Evolutionary conservation across 108 stramenopile species (phyloP).

Genomic region (Nitzschia palea): DNA sequence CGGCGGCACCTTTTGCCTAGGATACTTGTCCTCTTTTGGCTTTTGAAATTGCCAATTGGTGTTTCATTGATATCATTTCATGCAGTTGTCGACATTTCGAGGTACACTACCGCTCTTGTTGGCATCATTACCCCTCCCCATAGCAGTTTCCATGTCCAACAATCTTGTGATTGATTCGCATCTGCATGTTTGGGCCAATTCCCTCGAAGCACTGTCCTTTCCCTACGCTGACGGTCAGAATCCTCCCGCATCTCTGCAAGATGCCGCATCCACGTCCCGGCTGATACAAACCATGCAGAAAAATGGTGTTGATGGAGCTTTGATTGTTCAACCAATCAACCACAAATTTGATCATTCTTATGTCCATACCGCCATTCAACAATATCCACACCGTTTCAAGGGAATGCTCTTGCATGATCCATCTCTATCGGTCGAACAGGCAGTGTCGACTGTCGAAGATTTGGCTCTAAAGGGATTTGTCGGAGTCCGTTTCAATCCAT

Average conservation of each 20-base stretch:
- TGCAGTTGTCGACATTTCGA: too few species aligned
- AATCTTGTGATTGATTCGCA: conserved; percentile 72
- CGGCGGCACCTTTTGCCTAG: too few species aligned
- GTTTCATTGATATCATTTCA: too few species aligned
- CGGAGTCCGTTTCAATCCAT: conserved; percentile 88
- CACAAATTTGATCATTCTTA: conserved; percentile 90
- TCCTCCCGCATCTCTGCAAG: conserved; percentile 61
- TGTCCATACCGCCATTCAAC: conserved; percentile 61
- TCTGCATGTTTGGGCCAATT: conserved; percentile 82
- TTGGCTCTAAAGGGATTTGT: conserved; percentile 76
- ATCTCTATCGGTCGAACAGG: conserved; percentile 51
- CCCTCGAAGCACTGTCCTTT: conserved; percentile 47
- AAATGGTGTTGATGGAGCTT: conserved; percentile 77
- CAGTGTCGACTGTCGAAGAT: conserved; percentile 61
- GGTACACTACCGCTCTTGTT: background rate
- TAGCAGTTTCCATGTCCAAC: conserved; percentile 11
- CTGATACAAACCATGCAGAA: conserved; percentile 68
- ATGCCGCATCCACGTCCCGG: conserved; percentile 44
- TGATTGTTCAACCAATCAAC: conserved; percentile 91
- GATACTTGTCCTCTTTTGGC: too few species aligned
- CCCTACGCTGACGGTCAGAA: conserved; percentile 63
- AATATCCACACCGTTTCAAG: conserved; percentile 74
- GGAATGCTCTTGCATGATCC: conserved; percentile 88
- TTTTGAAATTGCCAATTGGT: too few species aligned
- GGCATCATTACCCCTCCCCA: background rate